These are phyloP conservation scores for Centrapalus pauciflorus DNA, from an alignment of 129 eudicot species.

Conservation along the genomic window DNA sequence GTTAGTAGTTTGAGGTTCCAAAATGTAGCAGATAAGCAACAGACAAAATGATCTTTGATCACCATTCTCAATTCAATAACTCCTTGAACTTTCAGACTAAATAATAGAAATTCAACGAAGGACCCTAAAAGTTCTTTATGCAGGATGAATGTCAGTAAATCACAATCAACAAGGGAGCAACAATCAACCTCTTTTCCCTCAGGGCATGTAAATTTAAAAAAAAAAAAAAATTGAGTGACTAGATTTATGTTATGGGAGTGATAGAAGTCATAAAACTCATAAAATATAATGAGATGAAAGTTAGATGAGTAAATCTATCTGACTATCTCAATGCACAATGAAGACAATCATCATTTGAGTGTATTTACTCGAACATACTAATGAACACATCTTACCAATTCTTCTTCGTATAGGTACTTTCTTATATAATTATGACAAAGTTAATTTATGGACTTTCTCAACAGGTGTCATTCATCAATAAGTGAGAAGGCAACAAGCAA, in stretches of 20 bases:
- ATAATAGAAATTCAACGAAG: too few relatives aligned
- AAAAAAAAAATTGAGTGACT: neutral
- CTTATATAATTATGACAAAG: neutral
- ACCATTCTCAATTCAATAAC: neutral
- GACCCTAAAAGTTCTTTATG: neutral
- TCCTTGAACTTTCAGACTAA: too few relatives aligned
- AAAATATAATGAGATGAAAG: neutral
- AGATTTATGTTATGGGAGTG: neutral
- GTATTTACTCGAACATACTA: neutral
- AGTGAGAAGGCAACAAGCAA: neutral
- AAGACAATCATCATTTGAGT: neutral
- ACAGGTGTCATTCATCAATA: neutral
- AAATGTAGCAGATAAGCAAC: neutral
- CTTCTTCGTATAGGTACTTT: neutral
- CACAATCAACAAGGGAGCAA: constrained; percentile 20
- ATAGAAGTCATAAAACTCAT: neutral
- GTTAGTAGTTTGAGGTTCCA: neutral
- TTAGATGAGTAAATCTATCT: neutral
- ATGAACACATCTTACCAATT: neutral
- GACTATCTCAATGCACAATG: constrained; percentile 2
- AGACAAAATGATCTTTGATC: neutral
- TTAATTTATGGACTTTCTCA: neutral
- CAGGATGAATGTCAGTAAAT: neutral
- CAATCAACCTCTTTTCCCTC: neutral
- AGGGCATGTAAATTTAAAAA: neutral